These are phyloP conservation scores for Blastocystis sp. DNA, from an alignment of 352 stramenopile genomes.

Conservation along the genomic window DNA sequence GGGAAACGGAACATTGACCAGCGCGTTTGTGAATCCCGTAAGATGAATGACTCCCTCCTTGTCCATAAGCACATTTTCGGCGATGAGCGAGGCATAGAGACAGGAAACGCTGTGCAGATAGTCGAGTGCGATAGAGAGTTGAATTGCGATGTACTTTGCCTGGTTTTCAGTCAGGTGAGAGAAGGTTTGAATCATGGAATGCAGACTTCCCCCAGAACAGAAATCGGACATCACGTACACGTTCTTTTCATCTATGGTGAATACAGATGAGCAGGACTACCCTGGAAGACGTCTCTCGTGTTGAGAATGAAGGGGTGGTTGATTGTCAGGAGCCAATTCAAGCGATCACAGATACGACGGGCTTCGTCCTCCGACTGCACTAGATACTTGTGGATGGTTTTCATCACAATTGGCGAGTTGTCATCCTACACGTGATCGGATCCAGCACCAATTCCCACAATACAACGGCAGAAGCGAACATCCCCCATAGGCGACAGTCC, in stretches of 20 bases:
- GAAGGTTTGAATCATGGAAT: slow-evolving; percentile 13
- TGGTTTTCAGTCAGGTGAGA: slow-evolving; percentile 26
- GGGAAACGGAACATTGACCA: not conserved
- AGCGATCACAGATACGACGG: slow-evolving; percentile 1
- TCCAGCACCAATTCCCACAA: not conserved
- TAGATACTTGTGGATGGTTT: slow-evolving; percentile 56
- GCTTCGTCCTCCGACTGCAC: slow-evolving; percentile 17
- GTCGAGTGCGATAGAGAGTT: slow-evolving; percentile 11
- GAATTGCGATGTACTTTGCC: slow-evolving; percentile 17
- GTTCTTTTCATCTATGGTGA: slow-evolving; percentile 29
- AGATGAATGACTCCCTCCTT: not conserved
- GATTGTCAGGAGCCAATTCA: not conserved
- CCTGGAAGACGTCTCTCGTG: slow-evolving; percentile 48
- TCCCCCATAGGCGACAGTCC: slow-evolving; percentile 20
- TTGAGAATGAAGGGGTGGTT: slow-evolving; percentile 37
- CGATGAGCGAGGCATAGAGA: not conserved
- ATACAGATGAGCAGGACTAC: not conserved
- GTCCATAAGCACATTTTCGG: slow-evolving; percentile 47
- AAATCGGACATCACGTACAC: slow-evolving; percentile 45
- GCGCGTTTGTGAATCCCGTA: not conserved
- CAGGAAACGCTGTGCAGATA: slow-evolving; percentile 35
- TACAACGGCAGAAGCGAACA: slow-evolving; percentile 38
- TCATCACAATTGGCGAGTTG: slow-evolving; percentile 32
- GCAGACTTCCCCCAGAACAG: slow-evolving; percentile 40
- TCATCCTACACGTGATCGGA: slow-evolving; percentile 53